Base-by-base conservation (phyloP, 2,329 filamentous ascomycete species). In the Verticillium longisporum region DNA sequence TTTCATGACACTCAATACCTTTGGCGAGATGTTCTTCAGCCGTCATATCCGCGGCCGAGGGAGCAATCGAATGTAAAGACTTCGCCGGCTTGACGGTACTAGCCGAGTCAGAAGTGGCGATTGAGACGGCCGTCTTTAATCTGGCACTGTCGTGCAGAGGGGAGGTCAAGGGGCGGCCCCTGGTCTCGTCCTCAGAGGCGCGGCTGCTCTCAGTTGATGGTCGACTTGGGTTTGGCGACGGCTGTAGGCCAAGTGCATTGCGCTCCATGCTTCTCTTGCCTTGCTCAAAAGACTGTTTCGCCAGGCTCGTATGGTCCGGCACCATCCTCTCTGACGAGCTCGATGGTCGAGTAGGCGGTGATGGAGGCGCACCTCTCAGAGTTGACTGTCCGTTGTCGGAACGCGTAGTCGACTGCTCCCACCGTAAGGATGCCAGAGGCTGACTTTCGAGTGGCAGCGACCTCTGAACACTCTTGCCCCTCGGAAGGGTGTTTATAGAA, bases 11-110 rank as follows among this genome's bases (percentile, higher is more conserved):
- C 64, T 91, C 88, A 61, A 99, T 95, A 9, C 92, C 95, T 75
- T 94, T 95, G 33, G 89, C 83, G 55, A 98, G 85, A 72, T 99
- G 94, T 62, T 98, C 90, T 66, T 98, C 93, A 0, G 91, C 82
- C 3, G 90, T 89, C 70, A 92, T 86, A 36, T 92, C 90, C 2
- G 86, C 83, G 53, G 85, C 80, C 4, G 83, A 83, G 6, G 84
- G 83, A 13, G 83, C 77, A 65, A 78, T 73, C 38, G 83, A 78
- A 68, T 74, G 71, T 57, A 69, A 69, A 21, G 75, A 75, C 21
- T 74, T 80, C 14, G 77, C 71, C 36, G 77, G 71, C 57, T 78
- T 82, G 50, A 84, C 76, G 1, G 83, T 85, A 66, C 81, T 84
- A 13, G 81, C 78, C 3, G 82, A 80, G 68, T 86, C 83, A 59